phyloP scores from a whole-genome alignment of 1,139 yeast species.

The Candida glucosophila region DNA sequence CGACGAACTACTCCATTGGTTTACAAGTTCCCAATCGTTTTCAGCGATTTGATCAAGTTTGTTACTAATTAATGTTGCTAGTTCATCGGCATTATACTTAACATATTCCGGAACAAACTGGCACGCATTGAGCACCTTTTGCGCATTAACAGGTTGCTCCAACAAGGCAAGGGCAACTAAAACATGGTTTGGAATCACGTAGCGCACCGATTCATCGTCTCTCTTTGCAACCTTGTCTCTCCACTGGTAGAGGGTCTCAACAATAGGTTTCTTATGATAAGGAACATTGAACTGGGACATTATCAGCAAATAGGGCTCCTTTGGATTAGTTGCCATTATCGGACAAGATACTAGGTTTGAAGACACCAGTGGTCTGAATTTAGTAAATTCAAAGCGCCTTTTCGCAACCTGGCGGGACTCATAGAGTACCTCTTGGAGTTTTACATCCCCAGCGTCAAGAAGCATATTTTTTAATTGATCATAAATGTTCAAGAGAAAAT shows the following conservation, averaged over 20 bases:
- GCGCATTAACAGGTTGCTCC: constrained; percentile 46
- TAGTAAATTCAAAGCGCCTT: constrained; percentile 71
- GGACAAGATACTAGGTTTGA: constrained; percentile 36
- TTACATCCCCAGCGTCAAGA: constrained; percentile 24
- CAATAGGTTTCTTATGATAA: constrained; percentile 42
- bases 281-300: constrained; percentile 63
- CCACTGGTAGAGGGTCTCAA: constrained; percentile 68
- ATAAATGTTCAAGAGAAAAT: constrained; percentile 72
- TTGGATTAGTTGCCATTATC: constrained; percentile 34
- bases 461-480: constrained; percentile 66
- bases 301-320: constrained; percentile 52
- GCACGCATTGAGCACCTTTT: constrained; percentile 47
- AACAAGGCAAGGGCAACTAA: constrained; percentile 53
- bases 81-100: constrained; percentile 44
- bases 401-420: constrained; percentile 78
- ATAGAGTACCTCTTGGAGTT: constrained; percentile 45
- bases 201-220: constrained; percentile 80
- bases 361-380: constrained; percentile 42
- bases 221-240: constrained; percentile 68
- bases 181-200: constrained; percentile 74
- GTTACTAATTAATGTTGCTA: constrained; percentile 46
- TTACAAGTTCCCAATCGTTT: constrained; percentile 23
- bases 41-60: constrained; percentile 22
- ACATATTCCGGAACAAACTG: constrained; percentile 48
- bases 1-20: constrained; percentile 13